Base-by-base conservation (phyloP, 2,329 filamentous ascomycete genomes). In the Fusarium clavum region DNA sequence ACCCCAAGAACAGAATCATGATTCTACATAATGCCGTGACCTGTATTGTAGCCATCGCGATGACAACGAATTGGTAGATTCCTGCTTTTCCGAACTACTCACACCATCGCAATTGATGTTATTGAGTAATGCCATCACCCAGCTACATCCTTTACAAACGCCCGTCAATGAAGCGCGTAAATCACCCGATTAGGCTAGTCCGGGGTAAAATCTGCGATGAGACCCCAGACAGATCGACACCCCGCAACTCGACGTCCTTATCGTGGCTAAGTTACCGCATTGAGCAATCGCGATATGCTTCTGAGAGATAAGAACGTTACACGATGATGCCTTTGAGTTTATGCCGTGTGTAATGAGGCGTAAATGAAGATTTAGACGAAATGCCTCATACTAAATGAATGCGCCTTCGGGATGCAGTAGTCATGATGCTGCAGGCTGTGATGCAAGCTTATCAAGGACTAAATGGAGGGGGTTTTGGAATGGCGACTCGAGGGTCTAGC, bases 201-300 rank as follows among this genome's bases (percentile, higher is more conserved):
- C 38, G 16, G 29, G 66, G 49, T 55, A 56, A 30, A 56, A 30
- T 2, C 3, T 22, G 16, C 22, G 24, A 60, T 43, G 34, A 18
- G 40, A 40, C 51, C 53, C 51, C 32, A 46, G 24, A 22, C 6
- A 54, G 54, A 60, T 58, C 51, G 57, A 52, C 48, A 66, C 61
- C 61, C 55, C 61, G 29, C 55, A 45, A 65, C 41, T 57, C 22
- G 5, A 49, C 2, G 16, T 3, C n/a, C 47, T 71, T 71, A 69
- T 66, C 58, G 74, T 75, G 74, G 73, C 52, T 76, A 76, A 61
- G 29, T 75, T 76, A 48, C 74, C 70, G 11, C 8, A 74, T 58
- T 12, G 14, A 46, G 72, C 43, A 69, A 62, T 24, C 24, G 24
- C 8, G 49, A 27, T 20, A 38, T 14, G 12, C 14, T 4, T n/a